These are phyloP conservation scores for Neophaeococcomyces mojaviensis DNA, from an alignment of 2,329 filamentous ascomycete species.

Conservation along the genomic window DNA sequence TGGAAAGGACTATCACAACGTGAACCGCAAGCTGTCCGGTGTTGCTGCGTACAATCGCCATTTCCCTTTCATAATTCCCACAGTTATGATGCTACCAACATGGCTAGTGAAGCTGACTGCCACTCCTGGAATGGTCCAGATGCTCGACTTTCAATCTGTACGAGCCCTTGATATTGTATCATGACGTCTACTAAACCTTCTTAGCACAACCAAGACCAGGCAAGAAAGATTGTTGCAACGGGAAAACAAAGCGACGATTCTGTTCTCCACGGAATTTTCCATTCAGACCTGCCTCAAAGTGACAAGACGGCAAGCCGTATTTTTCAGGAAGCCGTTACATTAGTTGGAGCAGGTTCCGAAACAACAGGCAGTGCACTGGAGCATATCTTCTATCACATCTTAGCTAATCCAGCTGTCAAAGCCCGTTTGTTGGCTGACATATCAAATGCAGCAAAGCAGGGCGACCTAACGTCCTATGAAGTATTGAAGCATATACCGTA, in stretches of 20 bases:
- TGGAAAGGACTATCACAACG: constrained; percentile 18
- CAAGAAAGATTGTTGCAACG: background rate
- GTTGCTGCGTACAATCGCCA: constrained; percentile 20
- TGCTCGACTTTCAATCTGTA: constrained; percentile 10
- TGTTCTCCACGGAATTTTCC: constrained; percentile 19
- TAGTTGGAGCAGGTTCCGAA: constrained; percentile 20
- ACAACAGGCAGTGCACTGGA: constrained; percentile 19
- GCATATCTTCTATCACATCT: constrained; percentile 16
- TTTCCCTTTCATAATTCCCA: constrained; percentile 19
- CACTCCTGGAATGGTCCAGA: constrained; percentile 17
- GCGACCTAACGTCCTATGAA: constrained; percentile 18
- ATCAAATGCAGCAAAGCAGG: constrained; percentile 10
- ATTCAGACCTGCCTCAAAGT: constrained; percentile 25
- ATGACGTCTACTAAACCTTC: constrained; percentile 3
- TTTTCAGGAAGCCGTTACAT: constrained; percentile 19
- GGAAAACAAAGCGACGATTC: constrained; percentile 19
- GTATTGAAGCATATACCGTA: constrained; percentile 28
- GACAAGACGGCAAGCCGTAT: constrained; percentile 28
- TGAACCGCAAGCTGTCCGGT: constrained; percentile 16
- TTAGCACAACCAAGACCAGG: constrained; percentile 4
- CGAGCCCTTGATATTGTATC: background rate
- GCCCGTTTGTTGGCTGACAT: constrained; percentile 25
- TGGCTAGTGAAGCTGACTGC: constrained; percentile 16
- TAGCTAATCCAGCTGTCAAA: constrained; percentile 17
- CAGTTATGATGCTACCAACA: constrained; percentile 18